Evolutionary conservation across 768 basidiomycete species (phyloP).

Genomic region (Lanmaoa pseudosensibilis): DNA sequence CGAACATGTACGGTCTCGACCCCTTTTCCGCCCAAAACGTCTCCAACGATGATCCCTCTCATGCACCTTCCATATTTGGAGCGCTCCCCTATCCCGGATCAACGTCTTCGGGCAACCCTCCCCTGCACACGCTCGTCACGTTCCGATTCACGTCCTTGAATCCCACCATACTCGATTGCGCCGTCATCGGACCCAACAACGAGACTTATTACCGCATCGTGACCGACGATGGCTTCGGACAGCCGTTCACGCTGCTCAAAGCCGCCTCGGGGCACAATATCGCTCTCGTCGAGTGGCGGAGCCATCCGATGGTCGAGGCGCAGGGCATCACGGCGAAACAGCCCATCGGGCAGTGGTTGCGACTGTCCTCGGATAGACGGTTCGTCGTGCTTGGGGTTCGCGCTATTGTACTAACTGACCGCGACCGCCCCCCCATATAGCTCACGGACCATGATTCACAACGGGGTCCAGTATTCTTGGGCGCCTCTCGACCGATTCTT

Average conservation of each 20-base stretch:
- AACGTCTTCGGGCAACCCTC: conserved; percentile 24
- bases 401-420: neutral
- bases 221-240: conserved; percentile 46
- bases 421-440: conserved; percentile 17
- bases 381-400: conserved; percentile 20
- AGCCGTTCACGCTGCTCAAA: conserved; percentile 55
- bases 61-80: conserved; percentile 56
- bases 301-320: conserved; percentile 51
- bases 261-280: conserved; percentile 46
- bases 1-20: conserved; percentile 27
- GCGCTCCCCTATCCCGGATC: conserved; percentile 55
- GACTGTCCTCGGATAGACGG: conserved; percentile 48
- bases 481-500: conserved; percentile 52
- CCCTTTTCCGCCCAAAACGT: conserved; percentile 32
- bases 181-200: conserved; percentile 49
- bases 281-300: conserved; percentile 59
- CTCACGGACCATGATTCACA: conserved; percentile 51
- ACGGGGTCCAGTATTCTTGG: conserved; percentile 55
- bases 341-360: conserved; percentile 52
- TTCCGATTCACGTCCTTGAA: conserved; percentile 53
- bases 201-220: conserved; percentile 50
- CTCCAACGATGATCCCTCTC: conserved; percentile 4
- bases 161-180: conserved; percentile 54
- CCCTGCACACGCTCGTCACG: conserved; percentile 37
- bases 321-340: conserved; percentile 51